Percentiles rank a stretch among this genome's conserved stretches.
Evolutionary conservation across 1,139 yeast genomes (phyloP).

Genomic region (Debaryomyces singareniensis): DNA sequence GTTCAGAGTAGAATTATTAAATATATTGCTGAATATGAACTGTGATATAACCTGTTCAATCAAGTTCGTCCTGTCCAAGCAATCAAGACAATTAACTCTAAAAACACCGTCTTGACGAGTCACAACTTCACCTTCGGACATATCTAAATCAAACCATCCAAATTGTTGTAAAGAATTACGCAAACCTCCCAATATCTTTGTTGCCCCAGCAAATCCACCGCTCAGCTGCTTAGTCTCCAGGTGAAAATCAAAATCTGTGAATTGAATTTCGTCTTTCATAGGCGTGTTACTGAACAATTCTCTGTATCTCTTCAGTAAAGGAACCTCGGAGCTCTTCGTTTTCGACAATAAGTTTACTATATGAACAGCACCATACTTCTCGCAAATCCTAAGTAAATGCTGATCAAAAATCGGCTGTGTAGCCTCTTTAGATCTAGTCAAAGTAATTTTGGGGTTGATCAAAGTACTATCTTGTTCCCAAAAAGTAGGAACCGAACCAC

Average conservation of each 20-base stretch:
- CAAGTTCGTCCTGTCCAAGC: conserved; percentile 90
- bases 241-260: conserved; percentile 90
- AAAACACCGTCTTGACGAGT: conserved; percentile 86
- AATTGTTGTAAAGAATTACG: conserved; percentile 64
- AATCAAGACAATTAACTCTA: conserved; percentile 89
- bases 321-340: conserved; percentile 70
- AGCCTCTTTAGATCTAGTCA: conserved; percentile 86
- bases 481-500: conserved; percentile 94
- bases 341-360: conserved; percentile 73
- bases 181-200: conserved; percentile 58
- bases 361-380: conserved; percentile 81
- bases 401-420: conserved; percentile 83
- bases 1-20: conserved; percentile 41
- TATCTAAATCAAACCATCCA: conserved; percentile 71
- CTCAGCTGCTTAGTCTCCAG: conserved; percentile 68
- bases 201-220: conserved; percentile 83
- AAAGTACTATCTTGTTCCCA: conserved; percentile 96
- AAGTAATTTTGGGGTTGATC: conserved; percentile 77
- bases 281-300: conserved; percentile 44
- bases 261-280: conserved; percentile 43
- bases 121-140: conserved; percentile 40
- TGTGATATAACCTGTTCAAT: conserved; percentile 77
- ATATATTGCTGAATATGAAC: conserved; percentile 56
- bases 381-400: conserved; percentile 66
- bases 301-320: conserved; percentile 61